Evolutionary conservation across 257 asterid genomes (phyloP).

Genomic region (Voacanga thouarsii): DNA sequence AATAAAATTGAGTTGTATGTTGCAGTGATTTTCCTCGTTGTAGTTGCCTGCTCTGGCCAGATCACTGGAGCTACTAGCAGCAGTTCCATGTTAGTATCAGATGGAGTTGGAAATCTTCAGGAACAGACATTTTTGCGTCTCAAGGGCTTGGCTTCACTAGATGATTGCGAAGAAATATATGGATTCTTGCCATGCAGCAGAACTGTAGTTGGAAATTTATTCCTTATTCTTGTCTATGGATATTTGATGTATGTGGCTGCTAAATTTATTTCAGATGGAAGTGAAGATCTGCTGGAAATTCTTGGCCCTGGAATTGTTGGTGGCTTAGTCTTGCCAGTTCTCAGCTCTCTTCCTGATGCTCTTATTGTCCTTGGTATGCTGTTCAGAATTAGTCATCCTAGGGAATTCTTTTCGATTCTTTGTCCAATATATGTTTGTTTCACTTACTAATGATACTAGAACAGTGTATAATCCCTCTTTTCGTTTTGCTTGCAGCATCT

Average conservation of each 20-base stretch:
- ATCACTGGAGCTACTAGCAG: neutral
- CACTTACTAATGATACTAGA: too few relatives aligned
- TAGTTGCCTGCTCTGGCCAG: neutral
- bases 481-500: constrained; percentile 53
- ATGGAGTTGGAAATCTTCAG: constrained; percentile 17
- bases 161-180: constrained; percentile 41
- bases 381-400: neutral
- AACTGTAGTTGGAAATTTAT: constrained; percentile 50
- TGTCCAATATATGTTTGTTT: too few relatives aligned
- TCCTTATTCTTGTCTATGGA: constrained; percentile 49
- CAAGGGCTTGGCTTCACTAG: constrained; percentile 12
- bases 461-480: too few relatives aligned
- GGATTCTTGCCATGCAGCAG: constrained; percentile 62
- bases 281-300: constrained; percentile 44
- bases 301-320: constrained; percentile 62
- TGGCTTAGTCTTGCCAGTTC: constrained; percentile 58
- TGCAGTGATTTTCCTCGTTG: neutral
- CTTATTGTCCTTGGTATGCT: constrained; percentile 48
- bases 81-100: constrained; percentile 10
- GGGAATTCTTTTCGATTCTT: neutral
- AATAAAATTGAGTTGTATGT: neutral
- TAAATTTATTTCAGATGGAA: constrained; percentile 43
- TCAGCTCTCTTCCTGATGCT: constrained; percentile 56
- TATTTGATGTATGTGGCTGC: constrained; percentile 43
- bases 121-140: constrained; percentile 18